A percentile compares a stretch with the other conserved stretches of the same genome.
phyloP scores from a whole-genome alignment of 441 rosid genomes.

The Populus hybrid region DNA sequence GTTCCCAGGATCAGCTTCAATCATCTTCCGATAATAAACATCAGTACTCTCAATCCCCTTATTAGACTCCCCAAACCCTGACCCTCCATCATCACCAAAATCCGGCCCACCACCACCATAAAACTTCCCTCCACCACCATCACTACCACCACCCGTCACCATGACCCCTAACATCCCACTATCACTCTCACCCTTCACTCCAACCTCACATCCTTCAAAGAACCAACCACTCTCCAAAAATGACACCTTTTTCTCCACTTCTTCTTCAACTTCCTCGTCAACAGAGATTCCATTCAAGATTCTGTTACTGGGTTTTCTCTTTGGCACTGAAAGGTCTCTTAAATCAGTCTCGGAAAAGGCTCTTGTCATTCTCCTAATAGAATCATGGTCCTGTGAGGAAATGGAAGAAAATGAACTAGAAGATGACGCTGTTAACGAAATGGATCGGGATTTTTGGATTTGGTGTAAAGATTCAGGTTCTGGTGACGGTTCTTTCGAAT shows the following conservation, averaged over 20 bases:
- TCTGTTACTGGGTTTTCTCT: slow-evolving; percentile 22
- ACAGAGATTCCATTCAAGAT: slow-evolving; percentile 28
- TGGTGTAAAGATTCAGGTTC: slow-evolving; percentile 40
- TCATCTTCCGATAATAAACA: slow-evolving; percentile 68
- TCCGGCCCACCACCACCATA: slow-evolving; percentile 36
- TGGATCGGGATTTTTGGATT: slow-evolving; percentile 30
- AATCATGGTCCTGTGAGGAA: slow-evolving; percentile 21
- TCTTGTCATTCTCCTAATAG: slow-evolving; percentile 40
- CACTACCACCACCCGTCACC: slow-evolving; percentile 24
- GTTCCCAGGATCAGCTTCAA: slow-evolving; percentile 74
- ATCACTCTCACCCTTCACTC: background rate
- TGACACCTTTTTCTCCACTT: slow-evolving; percentile 26
- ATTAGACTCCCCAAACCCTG: slow-evolving; percentile 27
- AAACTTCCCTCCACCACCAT: slow-evolving; percentile 36
- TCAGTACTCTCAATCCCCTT: slow-evolving; percentile 39
- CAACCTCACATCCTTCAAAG: slow-evolving; percentile 33
- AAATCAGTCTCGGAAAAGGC: slow-evolving; percentile 64
- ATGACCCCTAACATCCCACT: slow-evolving; percentile 9
- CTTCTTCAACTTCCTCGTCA: slow-evolving; percentile 44
- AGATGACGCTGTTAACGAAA: slow-evolving; percentile 35
- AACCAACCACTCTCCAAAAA: slow-evolving; percentile 22
- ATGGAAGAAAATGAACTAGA: slow-evolving; percentile 31
- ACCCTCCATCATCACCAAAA: slow-evolving; percentile 35
- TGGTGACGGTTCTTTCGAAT: slow-evolving; percentile 40
- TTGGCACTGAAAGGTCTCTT: slow-evolving; percentile 30